Evolutionary conservation across 2,329 filamentous ascomycete genomes (phyloP).

Genomic region (Aspergillus quadricinctus): DNA sequence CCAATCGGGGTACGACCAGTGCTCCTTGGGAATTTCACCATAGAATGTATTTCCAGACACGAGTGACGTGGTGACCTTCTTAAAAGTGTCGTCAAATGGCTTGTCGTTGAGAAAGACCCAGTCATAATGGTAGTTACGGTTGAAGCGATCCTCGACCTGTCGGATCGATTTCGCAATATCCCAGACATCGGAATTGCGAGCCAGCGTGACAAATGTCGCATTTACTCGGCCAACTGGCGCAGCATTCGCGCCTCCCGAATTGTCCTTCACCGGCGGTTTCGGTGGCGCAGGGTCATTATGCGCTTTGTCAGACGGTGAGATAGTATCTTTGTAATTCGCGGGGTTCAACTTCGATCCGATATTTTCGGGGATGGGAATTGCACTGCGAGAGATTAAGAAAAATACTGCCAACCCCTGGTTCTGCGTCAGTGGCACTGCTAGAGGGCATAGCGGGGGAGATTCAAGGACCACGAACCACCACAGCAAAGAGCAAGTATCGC

Average conservation of each 20-base stretch:
- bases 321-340: constrained; percentile 19
- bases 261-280: constrained; percentile 8
- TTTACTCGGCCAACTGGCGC: constrained; percentile 73
- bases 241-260: constrained; percentile 41
- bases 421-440: neutral
- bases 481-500: constrained; percentile 70
- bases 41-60: constrained; percentile 93
- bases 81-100: constrained; percentile 90
- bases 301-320: constrained; percentile 8
- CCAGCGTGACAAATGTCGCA: constrained; percentile 94
- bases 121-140: constrained; percentile 92
- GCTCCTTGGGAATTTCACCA: constrained; percentile 80
- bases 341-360: constrained; percentile 18
- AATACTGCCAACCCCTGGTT: constrained; percentile 62
- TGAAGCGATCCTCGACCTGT: constrained; percentile 96
- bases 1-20: constrained; percentile 95
- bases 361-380: constrained; percentile 35
- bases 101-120: constrained; percentile 99
- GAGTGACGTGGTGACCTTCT: constrained; percentile 79
- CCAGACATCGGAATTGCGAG: constrained; percentile 91
- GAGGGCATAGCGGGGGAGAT: neutral
- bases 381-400: constrained; percentile 73
- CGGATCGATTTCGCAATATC: constrained; percentile 95
- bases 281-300: constrained; percentile 22
- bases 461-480: constrained; percentile 62